Evolutionary conservation across 1,284 basidiomycete genomes (phyloP), one percentile per base, ranked within the genome.

Genomic region (Pisolithus thermaeus): DNA sequence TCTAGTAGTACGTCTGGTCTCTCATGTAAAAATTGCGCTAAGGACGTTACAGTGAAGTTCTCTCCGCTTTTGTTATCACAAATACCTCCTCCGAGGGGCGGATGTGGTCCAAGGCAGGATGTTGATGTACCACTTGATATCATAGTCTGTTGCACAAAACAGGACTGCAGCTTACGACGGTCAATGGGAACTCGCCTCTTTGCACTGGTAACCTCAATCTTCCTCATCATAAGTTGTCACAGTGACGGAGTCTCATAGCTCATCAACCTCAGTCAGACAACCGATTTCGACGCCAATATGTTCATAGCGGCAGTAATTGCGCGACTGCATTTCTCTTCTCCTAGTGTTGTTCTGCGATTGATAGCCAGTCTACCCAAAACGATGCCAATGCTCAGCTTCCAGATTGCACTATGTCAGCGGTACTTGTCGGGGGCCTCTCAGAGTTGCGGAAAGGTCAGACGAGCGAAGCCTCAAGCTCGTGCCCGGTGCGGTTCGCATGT

Each of bases 11-110:
- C 25, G 61, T 12, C 36, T 30, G 27, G 37, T 48, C 3, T 30
- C 36, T 16, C 12, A 23, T 49, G 14, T 25, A 12, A 45, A 22
- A 35, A 37, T 48, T 51, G 44, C 39, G 49, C 56, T 55, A 50
- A 44, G 32, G 50, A 50, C 37, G 51, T 20, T 46, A 40, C 53
- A 87, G 84, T 67, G 43, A 73, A 64, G 46, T 74, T 80, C 60
- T 87, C 85, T 3, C 71, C 73, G 4, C 71, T 84, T 27, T 70
- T 88, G 37, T 64, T 87, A 27, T 71, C 73, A n/a, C 84, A 87
- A 61, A 76, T 89, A n/a, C 82, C 84, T 28, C 70, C 72, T 1
- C 73, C 80, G n/a, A 73, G 79, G 56, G 68, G 71, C 47, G 73
- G 71, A 44, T 61, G 62, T 32, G 72, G 70, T 27, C 66, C 73